Evolutionary conservation across 2,329 filamentous ascomycete genomes (phyloP).

Genomic region (Calonectria henricotiae): DNA sequence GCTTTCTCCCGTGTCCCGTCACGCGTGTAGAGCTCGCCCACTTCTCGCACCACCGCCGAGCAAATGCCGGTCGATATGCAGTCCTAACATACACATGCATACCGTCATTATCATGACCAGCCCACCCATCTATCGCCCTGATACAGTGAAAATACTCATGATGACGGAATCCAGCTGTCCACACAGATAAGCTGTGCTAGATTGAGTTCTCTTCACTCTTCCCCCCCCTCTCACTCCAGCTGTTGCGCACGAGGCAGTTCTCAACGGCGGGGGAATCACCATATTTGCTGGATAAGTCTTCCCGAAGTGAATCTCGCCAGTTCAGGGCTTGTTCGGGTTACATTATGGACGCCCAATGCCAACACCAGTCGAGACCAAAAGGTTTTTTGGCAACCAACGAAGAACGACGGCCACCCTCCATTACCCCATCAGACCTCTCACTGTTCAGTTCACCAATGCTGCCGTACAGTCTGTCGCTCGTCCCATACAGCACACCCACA

Average conservation of each 20-base stretch:
- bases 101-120: neutral
- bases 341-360: neutral
- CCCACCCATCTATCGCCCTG: neutral
- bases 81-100: neutral
- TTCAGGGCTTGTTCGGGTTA: slow-evolving; percentile 7
- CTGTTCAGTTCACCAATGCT: slow-evolving; percentile 6
- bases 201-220: neutral
- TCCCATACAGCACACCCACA: slow-evolving; percentile 19
- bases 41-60: neutral
- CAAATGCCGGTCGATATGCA: neutral
- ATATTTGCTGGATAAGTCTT: slow-evolving; percentile 15
- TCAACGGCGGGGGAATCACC: slow-evolving; percentile 16
- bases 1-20: neutral
- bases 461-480: slow-evolving; percentile 15
- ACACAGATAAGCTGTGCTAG: slow-evolving; percentile 14
- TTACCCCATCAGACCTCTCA: slow-evolving; percentile 9
- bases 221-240: neutral
- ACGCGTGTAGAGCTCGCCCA: neutral
- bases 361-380: neutral
- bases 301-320: slow-evolving; percentile 12
- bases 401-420: slow-evolving; percentile 6
- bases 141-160: neutral
- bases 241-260: neutral
- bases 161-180: neutral
- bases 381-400: neutral